A percentile compares a stretch with the other conserved stretches of the same genome.
Evolutionary conservation across 1,139 yeast species (phyloP).

Genomic region (Debaryomyces coudertii): DNA sequence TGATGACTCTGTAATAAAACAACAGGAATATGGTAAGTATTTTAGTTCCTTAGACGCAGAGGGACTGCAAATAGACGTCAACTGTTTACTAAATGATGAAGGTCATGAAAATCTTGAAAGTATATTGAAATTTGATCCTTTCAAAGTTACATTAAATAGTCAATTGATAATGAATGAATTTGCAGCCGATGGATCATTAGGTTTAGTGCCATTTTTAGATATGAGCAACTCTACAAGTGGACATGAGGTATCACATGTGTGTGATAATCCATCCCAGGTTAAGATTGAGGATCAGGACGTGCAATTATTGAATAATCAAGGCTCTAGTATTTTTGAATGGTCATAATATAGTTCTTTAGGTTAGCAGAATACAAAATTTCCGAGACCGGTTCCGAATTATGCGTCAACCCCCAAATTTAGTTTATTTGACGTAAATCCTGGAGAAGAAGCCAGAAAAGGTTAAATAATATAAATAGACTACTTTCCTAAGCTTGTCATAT

Average conservation of each 20-base stretch:
- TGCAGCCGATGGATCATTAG: slow-evolving; percentile 71
- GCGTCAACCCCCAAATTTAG: not conserved
- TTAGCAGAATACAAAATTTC: not conserved
- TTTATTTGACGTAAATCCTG: not conserved
- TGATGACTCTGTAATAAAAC: not conserved
- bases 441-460: not conserved
- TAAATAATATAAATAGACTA: not conserved
- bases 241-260: not conserved
- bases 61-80: not conserved
- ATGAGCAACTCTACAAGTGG: slow-evolving; percentile 12
- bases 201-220: slow-evolving; percentile 60
- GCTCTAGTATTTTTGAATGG: slow-evolving; percentile 6
- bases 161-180: slow-evolving; percentile 53
- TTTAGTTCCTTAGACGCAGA: slow-evolving; percentile 11
- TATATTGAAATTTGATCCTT: slow-evolving; percentile 46
- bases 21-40: not conserved
- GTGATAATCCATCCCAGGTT: not conserved
- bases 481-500: not conserved
- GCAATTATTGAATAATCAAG: not conserved
- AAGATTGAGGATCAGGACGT: slow-evolving; percentile 1
- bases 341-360: not conserved
- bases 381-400: not conserved
- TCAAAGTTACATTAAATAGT: slow-evolving; percentile 38
- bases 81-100: slow-evolving; percentile 14
- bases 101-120: slow-evolving; percentile 26